Base-by-base conservation (phyloP, 805 yeast genomes). In the Candida coquimbonensis region DNA sequence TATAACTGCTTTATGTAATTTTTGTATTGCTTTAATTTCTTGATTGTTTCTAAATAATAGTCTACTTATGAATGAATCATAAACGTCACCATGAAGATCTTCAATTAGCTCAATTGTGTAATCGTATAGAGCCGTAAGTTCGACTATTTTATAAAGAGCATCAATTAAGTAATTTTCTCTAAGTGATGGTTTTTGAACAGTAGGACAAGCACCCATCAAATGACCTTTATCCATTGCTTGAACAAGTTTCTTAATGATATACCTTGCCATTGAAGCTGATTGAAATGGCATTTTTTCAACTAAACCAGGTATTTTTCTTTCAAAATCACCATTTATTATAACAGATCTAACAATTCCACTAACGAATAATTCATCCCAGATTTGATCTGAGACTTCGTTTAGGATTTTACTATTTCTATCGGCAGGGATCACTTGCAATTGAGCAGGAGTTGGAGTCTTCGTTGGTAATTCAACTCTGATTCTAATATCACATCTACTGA, bases 81-180 rank as follows among this genome's bases (percentile, higher is more conserved):
- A 56, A 41, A 63, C 65, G 13, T 60, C 14, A 14, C 38, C 49
- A 12, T 38, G 26, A 9, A 43, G 14, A 1, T 14, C 12, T 34
- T 57, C 55, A n/a, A 79, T 63, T 42, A 66, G 59, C 0, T 56
- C 57, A 12, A 78, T 62, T 0, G 84, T 65, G 36, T 53, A 58
- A 7, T 66, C 57, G 52, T 59, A 60, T 51, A 77, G 47, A 47
- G 61, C 56, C 48, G 75, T 62, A 49, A 77, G 34, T 21, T 63
- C 61, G 12, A 66, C 52, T 9, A 79, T 50, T 40, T 75, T 64
- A 51, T 83, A 59, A 46, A 88, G 78, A 0, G 90, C 81, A 60
- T 86, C 90, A 19, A 86, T 81, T 47, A 88, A 69, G 60, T 77
- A 80, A 62, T 88, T 88, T 50, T 77, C 73, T 24, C 76, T 68